Percentiles rank a stretch among this genome's conserved stretches.
phyloP scores from a whole-genome alignment of 1,139 yeast genomes.

The Yamadazyma dushanensis region DNA sequence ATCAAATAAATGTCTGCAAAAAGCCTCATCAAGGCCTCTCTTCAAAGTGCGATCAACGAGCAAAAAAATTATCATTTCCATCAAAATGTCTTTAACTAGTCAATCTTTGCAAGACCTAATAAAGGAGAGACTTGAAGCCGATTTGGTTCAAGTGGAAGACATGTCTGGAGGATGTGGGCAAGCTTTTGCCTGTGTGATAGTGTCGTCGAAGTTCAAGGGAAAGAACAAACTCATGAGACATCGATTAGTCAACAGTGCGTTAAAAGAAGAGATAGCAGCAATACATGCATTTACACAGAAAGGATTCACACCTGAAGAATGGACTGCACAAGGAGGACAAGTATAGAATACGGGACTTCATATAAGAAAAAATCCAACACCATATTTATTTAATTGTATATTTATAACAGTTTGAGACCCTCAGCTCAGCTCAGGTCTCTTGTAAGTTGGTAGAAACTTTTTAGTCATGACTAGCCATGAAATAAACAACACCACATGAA shows the following conservation, averaged over 20 bases:
- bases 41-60: not conserved
- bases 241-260: slow-evolving; percentile 74
- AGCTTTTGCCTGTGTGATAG: slow-evolving; percentile 84
- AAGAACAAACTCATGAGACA: slow-evolving; percentile 87
- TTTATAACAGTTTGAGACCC: not conserved
- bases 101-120: slow-evolving; percentile 49
- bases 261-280: slow-evolving; percentile 77
- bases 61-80: not conserved
- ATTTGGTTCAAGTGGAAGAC: slow-evolving; percentile 62
- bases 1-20: too few species aligned
- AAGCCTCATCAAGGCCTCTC: too few species aligned
- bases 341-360: too few species aligned
- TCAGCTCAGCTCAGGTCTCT: slow-evolving; percentile 9
- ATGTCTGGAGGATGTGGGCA: slow-evolving; percentile 89
- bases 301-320: slow-evolving; percentile 72
- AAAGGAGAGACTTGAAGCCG: slow-evolving; percentile 50
- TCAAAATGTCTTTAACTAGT: slow-evolving; percentile 43
- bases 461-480: slow-evolving; percentile 30
- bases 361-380: too few species aligned
- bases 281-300: slow-evolving; percentile 97
- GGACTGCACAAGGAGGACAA: slow-evolving; percentile 50
- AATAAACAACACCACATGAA: slow-evolving; percentile 25
- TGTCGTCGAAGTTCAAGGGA: slow-evolving; percentile 67
- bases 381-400: slow-evolving; percentile 1
- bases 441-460: slow-evolving; percentile 19